Base-by-base conservation (phyloP, 257 asterid genomes). In the Gentiana macrophylla region DNA sequence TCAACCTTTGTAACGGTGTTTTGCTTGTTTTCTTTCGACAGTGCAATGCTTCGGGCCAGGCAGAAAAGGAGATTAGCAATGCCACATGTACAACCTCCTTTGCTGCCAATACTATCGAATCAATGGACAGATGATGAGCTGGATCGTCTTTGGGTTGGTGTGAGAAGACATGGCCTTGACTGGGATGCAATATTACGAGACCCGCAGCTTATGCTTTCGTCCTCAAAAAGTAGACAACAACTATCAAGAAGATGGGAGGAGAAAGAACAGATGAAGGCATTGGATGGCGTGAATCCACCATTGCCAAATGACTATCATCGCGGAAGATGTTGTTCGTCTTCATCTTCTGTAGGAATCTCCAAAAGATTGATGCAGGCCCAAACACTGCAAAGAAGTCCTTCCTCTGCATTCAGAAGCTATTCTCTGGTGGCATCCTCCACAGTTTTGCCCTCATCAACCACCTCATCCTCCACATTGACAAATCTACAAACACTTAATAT, bases 101-200 rank as follows among this genome's bases (percentile, higher is more conserved):
- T 24, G 24, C 24, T 24, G 24, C 24, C 24, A 24, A 24, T 24
- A 24, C 24, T 24, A 24, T 24, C 24, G 24, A 24, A 24, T 24
- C 24, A 24, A 24, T 92, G 99, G 97, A 83, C 89, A n/a, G 99
- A 92, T 65, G 97, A 92, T 57, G 99, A 92, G 67, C 94, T 92
- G 49, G 99, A 92, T 70, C 77, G 74, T 65, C 91, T 92, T 11
- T 88, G 99, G 99, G 78, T 92, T 67, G 99, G 97, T 33, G 83
- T 88, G 48, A 95, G 99, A 37, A 83, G 97, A 52, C 86, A 92
- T 55, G 97, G 97, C 37, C 81, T 80, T 67, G 97, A 82, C 52
- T 92, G 99, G 97, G 92, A 85, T 65, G 76, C 83, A 34, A 92
- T 92, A 88, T 66, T 92, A 59, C 77, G 43, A 72, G 99, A 92